These are phyloP conservation scores for Somion occarium DNA, from an alignment of 1,284 basidiomycete species.

Conservation along the genomic window DNA sequence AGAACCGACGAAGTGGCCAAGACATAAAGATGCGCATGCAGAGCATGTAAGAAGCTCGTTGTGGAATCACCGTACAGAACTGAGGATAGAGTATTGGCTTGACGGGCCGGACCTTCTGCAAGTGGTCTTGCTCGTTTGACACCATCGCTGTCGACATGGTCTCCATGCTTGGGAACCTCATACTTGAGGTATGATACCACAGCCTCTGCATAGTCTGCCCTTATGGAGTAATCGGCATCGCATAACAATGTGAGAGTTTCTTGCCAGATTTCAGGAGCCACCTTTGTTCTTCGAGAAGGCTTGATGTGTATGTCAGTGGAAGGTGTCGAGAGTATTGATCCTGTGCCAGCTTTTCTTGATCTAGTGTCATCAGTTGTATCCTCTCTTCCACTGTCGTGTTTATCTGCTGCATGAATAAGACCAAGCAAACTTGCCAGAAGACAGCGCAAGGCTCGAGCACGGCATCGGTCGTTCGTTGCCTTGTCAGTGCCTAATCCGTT, in stretches of 20 bases:
- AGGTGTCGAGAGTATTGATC: slow-evolving; percentile 5
- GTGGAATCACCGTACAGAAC: slow-evolving; percentile 61
- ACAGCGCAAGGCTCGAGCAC: slow-evolving; percentile 69
- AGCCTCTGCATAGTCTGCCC: slow-evolving; percentile 72
- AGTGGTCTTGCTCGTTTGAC: slow-evolving; percentile 39
- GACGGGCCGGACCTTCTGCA: slow-evolving; percentile 41
- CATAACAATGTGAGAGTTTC: slow-evolving; percentile 83
- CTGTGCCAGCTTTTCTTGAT: slow-evolving; percentile 15
- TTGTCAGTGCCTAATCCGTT: slow-evolving; percentile 50
- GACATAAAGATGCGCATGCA: slow-evolving; percentile 76
- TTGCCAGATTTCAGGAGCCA: slow-evolving; percentile 83
- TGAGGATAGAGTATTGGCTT: slow-evolving; percentile 40
- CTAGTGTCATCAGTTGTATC: slow-evolving; percentile 24
- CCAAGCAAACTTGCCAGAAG: slow-evolving; percentile 70
- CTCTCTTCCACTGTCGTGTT: slow-evolving; percentile 30
- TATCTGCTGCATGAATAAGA: slow-evolving; percentile 65
- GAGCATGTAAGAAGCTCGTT: slow-evolving; percentile 70
- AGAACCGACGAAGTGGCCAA: slow-evolving; percentile 68
- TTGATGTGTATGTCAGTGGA: slow-evolving; percentile 18
- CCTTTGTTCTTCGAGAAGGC: slow-evolving; percentile 59
- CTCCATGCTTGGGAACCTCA: slow-evolving; percentile 66
- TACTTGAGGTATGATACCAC: slow-evolving; percentile 69
- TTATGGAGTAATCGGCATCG: slow-evolving; percentile 68
- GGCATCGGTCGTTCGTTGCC: slow-evolving; percentile 39
- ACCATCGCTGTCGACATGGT: slow-evolving; percentile 40